Percentiles rank a stretch among this genome's conserved stretches.
Conservation (phyloP, 2,329 filamentous ascomycete genomes). For the Berkeleyomyces rouxiae region DNA sequence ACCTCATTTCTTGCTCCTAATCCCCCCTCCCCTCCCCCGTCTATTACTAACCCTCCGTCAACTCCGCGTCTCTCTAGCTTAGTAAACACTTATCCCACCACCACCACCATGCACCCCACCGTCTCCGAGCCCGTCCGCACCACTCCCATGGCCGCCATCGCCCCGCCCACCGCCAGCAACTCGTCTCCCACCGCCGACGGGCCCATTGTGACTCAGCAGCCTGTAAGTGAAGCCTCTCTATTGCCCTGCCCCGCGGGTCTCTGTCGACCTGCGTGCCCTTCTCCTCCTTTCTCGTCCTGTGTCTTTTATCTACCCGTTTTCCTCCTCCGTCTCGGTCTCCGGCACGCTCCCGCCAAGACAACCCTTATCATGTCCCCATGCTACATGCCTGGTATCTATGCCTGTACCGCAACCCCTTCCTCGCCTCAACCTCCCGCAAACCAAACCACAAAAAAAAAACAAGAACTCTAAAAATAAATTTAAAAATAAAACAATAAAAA, state of each 20-base stretch:
- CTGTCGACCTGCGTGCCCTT: not conserved
- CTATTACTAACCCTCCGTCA: too few relatives aligned
- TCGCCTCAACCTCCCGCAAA: not conserved
- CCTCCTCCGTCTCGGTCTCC: not conserved
- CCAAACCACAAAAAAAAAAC: too few relatives aligned
- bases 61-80: too few relatives aligned
- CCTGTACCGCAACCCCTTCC: not conserved
- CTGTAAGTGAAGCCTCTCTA: not conserved
- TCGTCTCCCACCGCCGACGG: not conserved
- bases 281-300: not conserved
- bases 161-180: not conserved
- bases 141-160: slow-evolving; percentile 7
- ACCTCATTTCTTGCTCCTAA: too few relatives aligned
- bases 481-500: not conserved
- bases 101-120: slow-evolving; percentile 2
- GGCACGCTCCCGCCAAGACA: not conserved
- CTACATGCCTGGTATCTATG: not conserved
- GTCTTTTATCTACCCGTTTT: not conserved
- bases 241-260: too few relatives aligned
- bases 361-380: not conserved
- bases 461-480: too few relatives aligned
- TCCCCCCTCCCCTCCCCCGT: too few relatives aligned
- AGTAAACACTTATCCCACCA: not conserved
- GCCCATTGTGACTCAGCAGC: slow-evolving; percentile 14
- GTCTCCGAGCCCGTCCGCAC: not conserved